Evolutionary conservation across 495 filamentous ascomycete genomes (phyloP).

Genomic region (Xylaria telfairii): DNA sequence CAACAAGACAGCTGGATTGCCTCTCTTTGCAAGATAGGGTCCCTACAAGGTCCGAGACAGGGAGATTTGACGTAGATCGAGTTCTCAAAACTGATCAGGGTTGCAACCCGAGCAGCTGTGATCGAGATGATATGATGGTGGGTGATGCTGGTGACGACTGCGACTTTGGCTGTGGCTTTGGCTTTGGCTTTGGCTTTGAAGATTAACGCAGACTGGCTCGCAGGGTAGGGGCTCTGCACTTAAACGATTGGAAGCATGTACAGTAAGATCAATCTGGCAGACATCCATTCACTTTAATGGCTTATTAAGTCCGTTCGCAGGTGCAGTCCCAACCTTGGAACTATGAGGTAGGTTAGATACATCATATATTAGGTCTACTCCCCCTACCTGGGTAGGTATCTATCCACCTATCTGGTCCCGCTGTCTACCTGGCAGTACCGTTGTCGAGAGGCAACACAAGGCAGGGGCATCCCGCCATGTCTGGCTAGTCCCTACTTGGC

Average conservation of each 20-base stretch:
- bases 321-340: not conserved
- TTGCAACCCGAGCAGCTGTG: constrained; percentile 13
- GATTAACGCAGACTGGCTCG: constrained; percentile 1
- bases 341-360: not conserved
- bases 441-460: constrained; percentile 1
- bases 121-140: constrained; percentile 26
- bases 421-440: not conserved
- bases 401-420: not conserved
- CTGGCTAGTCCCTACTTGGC: not conserved
- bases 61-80: not conserved
- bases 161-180: too few relatives aligned
- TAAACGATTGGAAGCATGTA: constrained; percentile 7
- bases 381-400: not conserved
- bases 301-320: constrained; percentile 4
- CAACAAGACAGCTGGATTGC: constrained; percentile 7
- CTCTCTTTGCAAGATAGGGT: not conserved
- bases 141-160: constrained; percentile 11
- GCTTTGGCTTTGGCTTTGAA: too few relatives aligned
- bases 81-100: not conserved
- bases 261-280: constrained; percentile 1
- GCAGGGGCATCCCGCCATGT: constrained; percentile 7
- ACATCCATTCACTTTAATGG: not conserved
- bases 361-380: too few relatives aligned
- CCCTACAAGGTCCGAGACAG: constrained; percentile 1
- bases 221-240: constrained; percentile 15